Evolutionary conservation across 129 eudicot genomes (phyloP).

Genomic region (Glebionis coronaria): DNA sequence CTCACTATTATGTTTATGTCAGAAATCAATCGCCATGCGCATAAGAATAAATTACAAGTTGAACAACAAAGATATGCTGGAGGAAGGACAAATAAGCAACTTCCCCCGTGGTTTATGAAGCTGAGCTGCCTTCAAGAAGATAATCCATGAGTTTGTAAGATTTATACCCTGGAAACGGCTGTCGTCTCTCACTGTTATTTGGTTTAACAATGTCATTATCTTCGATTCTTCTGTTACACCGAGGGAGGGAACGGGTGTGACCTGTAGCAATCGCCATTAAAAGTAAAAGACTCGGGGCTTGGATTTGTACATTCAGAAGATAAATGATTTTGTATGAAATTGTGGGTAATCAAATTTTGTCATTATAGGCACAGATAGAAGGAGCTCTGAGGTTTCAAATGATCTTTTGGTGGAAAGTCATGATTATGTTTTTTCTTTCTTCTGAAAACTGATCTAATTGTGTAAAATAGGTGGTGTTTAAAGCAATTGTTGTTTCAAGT

Average conservation of each 20-base stretch:
- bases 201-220: conserved; percentile 1
- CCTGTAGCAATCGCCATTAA: conserved; percentile 5
- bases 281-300: conserved; percentile 13
- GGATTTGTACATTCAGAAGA: conserved; percentile 43
- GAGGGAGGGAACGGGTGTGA: conserved; percentile 17
- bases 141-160: conserved; percentile 21
- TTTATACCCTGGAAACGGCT: conserved; percentile 4
- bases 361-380: conserved; percentile 28
- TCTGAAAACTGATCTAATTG: conserved; percentile 12
- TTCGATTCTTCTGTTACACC: conserved; percentile 15
- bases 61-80: conserved; percentile 72
- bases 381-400: conserved; percentile 22
- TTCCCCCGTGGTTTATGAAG: conserved; percentile 75
- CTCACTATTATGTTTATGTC: conserved; percentile 11
- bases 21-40: conserved; percentile 96
- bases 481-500: conserved; percentile 17
- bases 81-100: conserved; percentile 90
- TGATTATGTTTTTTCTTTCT: conserved; percentile 2
- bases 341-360: conserved; percentile 38
- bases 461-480: conserved; percentile 18
- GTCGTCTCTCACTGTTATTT: conserved; percentile 21
- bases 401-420: conserved; percentile 15
- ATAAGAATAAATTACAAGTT: conserved; percentile 73
- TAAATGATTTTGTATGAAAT: background rate
- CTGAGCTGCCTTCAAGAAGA: conserved; percentile 10